Base-by-base conservation (phyloP, 2,329 filamentous ascomycete genomes). In the Zasmidium cellare region DNA sequence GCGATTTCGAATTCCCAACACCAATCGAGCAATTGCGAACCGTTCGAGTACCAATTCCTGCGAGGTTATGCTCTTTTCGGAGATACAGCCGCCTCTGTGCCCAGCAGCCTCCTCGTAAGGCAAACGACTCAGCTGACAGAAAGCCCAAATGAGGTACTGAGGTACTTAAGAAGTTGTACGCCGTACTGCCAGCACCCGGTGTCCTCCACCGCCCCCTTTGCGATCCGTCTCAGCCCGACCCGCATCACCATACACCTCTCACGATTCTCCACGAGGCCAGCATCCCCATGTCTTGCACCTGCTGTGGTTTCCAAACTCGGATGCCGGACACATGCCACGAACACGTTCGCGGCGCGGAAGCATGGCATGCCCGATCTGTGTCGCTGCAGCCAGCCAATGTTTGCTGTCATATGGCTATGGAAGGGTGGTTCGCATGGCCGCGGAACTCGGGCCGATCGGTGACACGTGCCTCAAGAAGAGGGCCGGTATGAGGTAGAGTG, bases 71-170 rank as follows among this genome's bases (percentile, higher is more conserved):
- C 35, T 9, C 16, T 14, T 5, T 41, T 41, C n/a, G 35, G n/a
- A 14, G n/a, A 14, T n/a, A 9, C 16, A n/a, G 12, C n/a, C 35
- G 35, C 7, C 7, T 18, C n/a, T 41, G 35, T 41, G 35, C 7
- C 5, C 35, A 14, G 3, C 12, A 9, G 7, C 16, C 6, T 14
- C 35, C n/a, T 41, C 51, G 22, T 53, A 46, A 53, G 51, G 51
- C 51, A 46, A n/a, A 53, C 51, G 18, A 46, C 28, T 53, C 51
- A 44, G 51, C 28, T 53, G 51, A 53, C 41, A 22, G 5, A 18
- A 50, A 28, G 12, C 12, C 5, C 20, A 47, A 19, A 47, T 25
- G 9, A 50, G 23, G 35, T 41, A 41, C 47, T 31, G 12, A 28
- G 23, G 47, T 50, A 50, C 23, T 9, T 24, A 9, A n/a, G 23